Base-by-base conservation (phyloP, 306 rosid genomes). In the Dryas alaskensis region DNA sequence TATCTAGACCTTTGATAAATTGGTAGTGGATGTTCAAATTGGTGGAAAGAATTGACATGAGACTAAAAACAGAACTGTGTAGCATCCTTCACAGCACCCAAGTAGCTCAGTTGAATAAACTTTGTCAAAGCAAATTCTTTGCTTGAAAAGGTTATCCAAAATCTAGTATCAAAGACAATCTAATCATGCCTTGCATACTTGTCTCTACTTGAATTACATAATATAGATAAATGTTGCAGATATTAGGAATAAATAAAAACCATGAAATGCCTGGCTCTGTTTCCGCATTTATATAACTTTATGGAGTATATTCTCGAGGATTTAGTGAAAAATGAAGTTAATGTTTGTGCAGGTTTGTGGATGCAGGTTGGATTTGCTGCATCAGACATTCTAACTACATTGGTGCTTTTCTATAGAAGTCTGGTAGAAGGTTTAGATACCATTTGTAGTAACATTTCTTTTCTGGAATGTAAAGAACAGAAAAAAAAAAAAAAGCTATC, bases 321-420 rank as follows among this genome's bases (percentile, higher is more conserved):
- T 43, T 52, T 22, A 52, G 54, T 19, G 17, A 53, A 55, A 55
- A 62, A 69, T 19, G 1, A 39, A 6, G 51, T 39, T 66, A 11
- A 19, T 67, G 65, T 53, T 9, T 72, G 66, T 60, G 78, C 81
- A 76, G 84, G 67, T 66, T 72, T 65, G 57, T 22, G 75, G 70
- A 45, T 72, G 73, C 65, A 4, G 72, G 39, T 65, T 44, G 64
- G 74, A 51, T 47, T 63, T 60, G 59, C 75, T 43, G 47, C 79
- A 70, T 63, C 73, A 71, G 53, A 73, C 39, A 13, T 25, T 31
- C 54, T 1, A 25, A 45, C 62, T 60, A 25, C 45, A 60, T 31
- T 68, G 65, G 60, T 53, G 49, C 55, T 60, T 46, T 46, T 44
- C 45, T 52, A 12, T 19, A 61, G 1, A 22, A 2, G 53, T 72